These are phyloP conservation scores for Metschnikowia dekortorum DNA, from an alignment of 805 yeast genomes.

Conservation along the genomic window DNA sequence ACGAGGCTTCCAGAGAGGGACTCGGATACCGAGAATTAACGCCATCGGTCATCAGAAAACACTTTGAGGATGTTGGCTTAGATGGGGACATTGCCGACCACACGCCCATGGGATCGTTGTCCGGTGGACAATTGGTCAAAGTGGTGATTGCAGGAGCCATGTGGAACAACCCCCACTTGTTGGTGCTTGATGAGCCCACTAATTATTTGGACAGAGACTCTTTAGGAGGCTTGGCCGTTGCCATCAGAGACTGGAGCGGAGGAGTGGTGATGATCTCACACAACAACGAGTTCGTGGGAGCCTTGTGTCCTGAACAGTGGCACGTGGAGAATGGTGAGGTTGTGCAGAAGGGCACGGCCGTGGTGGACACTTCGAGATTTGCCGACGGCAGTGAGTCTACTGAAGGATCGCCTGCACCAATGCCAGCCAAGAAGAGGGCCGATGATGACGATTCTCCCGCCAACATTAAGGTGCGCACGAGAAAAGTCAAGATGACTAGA, in stretches of 20 bases:
- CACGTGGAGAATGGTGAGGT: constrained; percentile 88
- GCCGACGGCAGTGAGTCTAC: constrained; percentile 68
- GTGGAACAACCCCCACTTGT: constrained; percentile 98
- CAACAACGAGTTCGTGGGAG: constrained; percentile 94
- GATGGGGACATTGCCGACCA: constrained; percentile 99
- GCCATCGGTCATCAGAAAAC: constrained; percentile 91
- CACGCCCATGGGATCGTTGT: constrained; percentile 91
- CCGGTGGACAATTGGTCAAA: constrained; percentile 97
- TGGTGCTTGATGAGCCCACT: constrained; percentile 97
- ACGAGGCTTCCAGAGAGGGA: constrained; percentile 47
- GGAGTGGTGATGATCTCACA: constrained; percentile 99
- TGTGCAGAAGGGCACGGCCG: constrained; percentile 75
- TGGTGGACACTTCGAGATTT: constrained; percentile 72
- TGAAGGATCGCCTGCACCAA: constrained; percentile 36
- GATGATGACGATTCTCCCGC: constrained; percentile 90
- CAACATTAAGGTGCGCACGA: constrained; percentile 84
- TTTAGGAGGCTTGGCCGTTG: constrained; percentile 94
- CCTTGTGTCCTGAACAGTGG: constrained; percentile 98
- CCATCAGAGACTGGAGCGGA: constrained; percentile 97
- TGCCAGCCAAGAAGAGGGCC: constrained; percentile 40
- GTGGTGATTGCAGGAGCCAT: constrained; percentile 99
- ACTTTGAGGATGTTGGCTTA: constrained; percentile 93
- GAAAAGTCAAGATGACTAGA: constrained; percentile 97
- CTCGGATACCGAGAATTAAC: constrained; percentile 54
- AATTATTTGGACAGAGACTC: constrained; percentile 98